Conservation (phyloP, 176 grass and related monocot species). For the Phoenix roebelenii region DNA sequence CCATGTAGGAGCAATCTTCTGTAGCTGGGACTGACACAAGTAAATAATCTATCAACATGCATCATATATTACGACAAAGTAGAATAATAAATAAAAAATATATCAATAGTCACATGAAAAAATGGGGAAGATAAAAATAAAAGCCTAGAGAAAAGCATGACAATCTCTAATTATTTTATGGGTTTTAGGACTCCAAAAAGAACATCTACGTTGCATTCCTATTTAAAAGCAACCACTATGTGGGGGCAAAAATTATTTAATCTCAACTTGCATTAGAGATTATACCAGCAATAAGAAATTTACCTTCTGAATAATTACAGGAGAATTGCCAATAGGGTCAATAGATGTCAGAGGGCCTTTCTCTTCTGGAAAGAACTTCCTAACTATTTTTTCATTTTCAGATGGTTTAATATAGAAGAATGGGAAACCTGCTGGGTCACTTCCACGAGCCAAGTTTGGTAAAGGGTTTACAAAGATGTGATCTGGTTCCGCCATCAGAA, state of each 20-base stretch:
- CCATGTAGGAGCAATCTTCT: constrained; percentile 87
- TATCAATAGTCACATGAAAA: too few species aligned
- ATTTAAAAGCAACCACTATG: too few species aligned
- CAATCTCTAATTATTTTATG: too few species aligned
- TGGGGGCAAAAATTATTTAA: too few species aligned
- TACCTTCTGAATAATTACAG: constrained; percentile 86
- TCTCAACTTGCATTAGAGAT: too few species aligned
- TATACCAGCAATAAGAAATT: not conserved
- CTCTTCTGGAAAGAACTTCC: constrained; percentile 65
- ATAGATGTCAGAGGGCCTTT: constrained; percentile 62
- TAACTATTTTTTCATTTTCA: constrained; percentile 60
- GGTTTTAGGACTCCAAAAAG: too few species aligned
- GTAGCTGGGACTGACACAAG: too few species aligned
- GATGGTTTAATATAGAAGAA: constrained; percentile 91
- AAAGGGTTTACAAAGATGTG: constrained; percentile 95
- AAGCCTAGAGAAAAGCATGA: not conserved
- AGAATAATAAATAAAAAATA: too few species aligned
- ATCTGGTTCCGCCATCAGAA: constrained; percentile 95
- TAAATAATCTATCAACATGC: too few species aligned
- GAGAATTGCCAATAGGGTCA: constrained; percentile 96
- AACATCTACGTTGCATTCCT: too few species aligned
- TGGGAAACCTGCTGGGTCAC: constrained; percentile 61
- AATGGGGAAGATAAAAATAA: constrained; percentile 3
- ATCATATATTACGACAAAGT: too few species aligned
- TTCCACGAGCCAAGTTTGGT: constrained; percentile 70